Conservation (phyloP, 306 rosid species). For the Medicago truncatula region MtrunA17r5.0-ANR NC_053046.1:9413501-9414000, state of each 20-base stretch:
- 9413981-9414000: too few species aligned
- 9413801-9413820: constrained; percentile 45
- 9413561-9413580: constrained; percentile 44
- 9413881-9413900: too few species aligned
- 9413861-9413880: background rate
- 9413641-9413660: constrained; percentile 39
- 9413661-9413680: constrained; percentile 40
- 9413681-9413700: background rate
- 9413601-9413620: constrained; percentile 49
- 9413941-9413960: background rate
- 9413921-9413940: background rate
- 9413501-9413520: background rate
- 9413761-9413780: constrained; percentile 55
- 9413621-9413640: constrained; percentile 46
- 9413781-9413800: constrained; percentile 42
- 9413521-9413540: background rate
- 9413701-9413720: background rate
- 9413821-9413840: constrained; percentile 51
- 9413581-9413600: constrained; percentile 48
- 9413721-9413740: background rate
- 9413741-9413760: constrained; percentile 44
- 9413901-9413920: too few species aligned
- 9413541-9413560: constrained; percentile 26
- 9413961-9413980: too few species aligned
- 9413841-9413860: constrained; percentile 49